Base-by-base conservation (phyloP, 441 rosid species). In the Adansonia grandidieri region DNA sequence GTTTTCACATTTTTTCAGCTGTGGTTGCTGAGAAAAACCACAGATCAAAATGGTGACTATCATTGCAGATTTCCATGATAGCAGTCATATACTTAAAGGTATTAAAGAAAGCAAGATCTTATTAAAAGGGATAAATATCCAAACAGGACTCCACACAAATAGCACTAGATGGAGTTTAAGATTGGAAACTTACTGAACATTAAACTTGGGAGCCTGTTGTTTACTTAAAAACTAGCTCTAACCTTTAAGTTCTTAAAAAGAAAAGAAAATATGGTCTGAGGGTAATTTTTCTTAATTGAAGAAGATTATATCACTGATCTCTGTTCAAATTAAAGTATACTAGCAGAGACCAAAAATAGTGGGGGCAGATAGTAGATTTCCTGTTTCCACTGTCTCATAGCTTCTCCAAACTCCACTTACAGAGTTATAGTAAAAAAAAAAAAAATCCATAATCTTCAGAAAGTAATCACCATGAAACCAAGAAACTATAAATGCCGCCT, bases 81-180 rank as follows among this genome's bases (percentile, higher is more conserved):
- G 15, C 44, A 71, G 74, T 51, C 28, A 71, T 54, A 54, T 15
- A 28, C 74, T 71, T 28, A 67, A 67, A 19, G 54, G 53, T 3
- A 44, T 44, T 71, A 51, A 48, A 71, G 24, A 71, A 51, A 51
- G 44, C 47, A 71, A 28, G 74, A 51, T 22, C 13, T 22, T 10
- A 22, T 60, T 24, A 60, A 60, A 60, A 60, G 40, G 40, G 13
- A 24, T 60, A 60, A 60, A 60, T 60, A 24, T 60, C 65, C 28
- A 22, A 60, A 24, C 40, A 60, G 65, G 40, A 60, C 65, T 60
- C 65, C 65, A 60, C 65, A 60, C 7, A 22, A 13, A 22, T 60
- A 60, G 64, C 64, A 60, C 64, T 20, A 60, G 22, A 60, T 60
- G 28, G 11, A 22, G 64, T 60, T 60, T 20, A 60, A 22, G 6